phyloP scores from a whole-genome alignment of 169 alveolate genomes.

The Theileria orientalis region DNA sequence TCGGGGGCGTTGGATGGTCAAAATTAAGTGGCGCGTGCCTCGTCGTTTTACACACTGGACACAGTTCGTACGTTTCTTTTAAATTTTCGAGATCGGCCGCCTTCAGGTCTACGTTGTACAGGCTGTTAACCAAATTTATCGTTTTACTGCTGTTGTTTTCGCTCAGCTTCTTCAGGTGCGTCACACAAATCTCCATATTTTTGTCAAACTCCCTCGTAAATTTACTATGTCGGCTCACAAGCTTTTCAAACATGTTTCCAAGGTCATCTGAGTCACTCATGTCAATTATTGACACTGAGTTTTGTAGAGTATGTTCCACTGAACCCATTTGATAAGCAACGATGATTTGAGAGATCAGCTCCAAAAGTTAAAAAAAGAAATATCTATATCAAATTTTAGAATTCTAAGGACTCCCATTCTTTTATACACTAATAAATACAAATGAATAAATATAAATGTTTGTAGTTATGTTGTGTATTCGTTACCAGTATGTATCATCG shows the following conservation, averaged over 20 bases:
- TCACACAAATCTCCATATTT: conserved; percentile 48
- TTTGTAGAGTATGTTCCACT: neutral
- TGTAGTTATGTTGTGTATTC: too few species aligned
- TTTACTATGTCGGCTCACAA: conserved; percentile 55
- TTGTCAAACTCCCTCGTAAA: conserved; percentile 52
- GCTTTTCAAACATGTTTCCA: conserved; percentile 26
- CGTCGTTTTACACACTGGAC: conserved; percentile 20
- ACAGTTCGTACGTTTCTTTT: conserved; percentile 13
- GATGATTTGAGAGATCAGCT: too few species aligned
- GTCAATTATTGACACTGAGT: neutral
- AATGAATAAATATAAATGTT: too few species aligned
- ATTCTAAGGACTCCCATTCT: too few species aligned
- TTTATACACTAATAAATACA: too few species aligned
- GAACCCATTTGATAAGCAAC: neutral
- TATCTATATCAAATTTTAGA: too few species aligned
- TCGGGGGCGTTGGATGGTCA: neutral
- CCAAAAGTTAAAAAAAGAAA: too few species aligned
- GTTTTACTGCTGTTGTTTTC: neutral
- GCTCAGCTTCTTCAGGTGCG: conserved; percentile 37
- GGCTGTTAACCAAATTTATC: conserved; percentile 22
- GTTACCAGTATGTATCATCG: too few species aligned
- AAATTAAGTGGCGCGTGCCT: conserved; percentile 18
- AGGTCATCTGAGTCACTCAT: neutral
- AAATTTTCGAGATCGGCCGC: conserved; percentile 16
- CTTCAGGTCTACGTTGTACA: conserved; percentile 13